These are phyloP conservation scores for Orobanche coerulescens DNA, from an alignment of 257 asterid genomes.

Conservation along the genomic window DNA sequence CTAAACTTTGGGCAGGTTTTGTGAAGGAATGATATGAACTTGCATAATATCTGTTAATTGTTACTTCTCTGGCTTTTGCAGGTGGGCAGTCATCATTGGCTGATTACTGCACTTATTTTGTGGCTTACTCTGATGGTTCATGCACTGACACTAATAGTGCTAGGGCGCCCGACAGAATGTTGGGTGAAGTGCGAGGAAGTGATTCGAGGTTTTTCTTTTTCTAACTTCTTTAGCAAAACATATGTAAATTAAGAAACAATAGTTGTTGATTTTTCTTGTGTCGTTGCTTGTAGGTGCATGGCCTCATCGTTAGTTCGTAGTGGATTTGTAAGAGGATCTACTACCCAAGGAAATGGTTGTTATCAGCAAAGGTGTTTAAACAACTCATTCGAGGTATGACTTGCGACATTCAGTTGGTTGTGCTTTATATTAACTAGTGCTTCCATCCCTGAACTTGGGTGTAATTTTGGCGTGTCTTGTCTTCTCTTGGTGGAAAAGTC, in stretches of 20 bases:
- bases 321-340: slow-evolving; percentile 75
- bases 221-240: not conserved
- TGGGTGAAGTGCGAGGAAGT: slow-evolving; percentile 96
- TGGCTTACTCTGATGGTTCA: slow-evolving; percentile 97
- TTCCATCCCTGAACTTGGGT: no score
- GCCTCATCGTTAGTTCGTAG: slow-evolving; percentile 68
- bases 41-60: no score
- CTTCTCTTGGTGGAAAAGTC: no score
- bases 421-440: not conserved
- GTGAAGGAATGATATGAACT: no score
- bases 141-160: slow-evolving; percentile 95
- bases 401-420: not conserved
- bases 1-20: no score
- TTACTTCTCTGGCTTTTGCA: slow-evolving; percentile 27
- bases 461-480: no score
- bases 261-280: slow-evolving; percentile 7
- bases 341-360: slow-evolving; percentile 79
- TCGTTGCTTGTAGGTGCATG: slow-evolving; percentile 52
- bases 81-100: slow-evolving; percentile 99
- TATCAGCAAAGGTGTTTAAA: slow-evolving; percentile 64
- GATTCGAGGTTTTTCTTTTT: slow-evolving; percentile 56
- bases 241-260: slow-evolving; percentile 2
- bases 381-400: slow-evolving; percentile 55
- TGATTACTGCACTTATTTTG: slow-evolving; percentile 95
- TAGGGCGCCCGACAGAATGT: slow-evolving; percentile 90